A percentile compares a stretch with the other conserved stretches of the same genome.
Evolutionary conservation across 2,329 filamentous ascomycete species (phyloP).

Genomic region (Colletotrichum coccodes): DNA sequence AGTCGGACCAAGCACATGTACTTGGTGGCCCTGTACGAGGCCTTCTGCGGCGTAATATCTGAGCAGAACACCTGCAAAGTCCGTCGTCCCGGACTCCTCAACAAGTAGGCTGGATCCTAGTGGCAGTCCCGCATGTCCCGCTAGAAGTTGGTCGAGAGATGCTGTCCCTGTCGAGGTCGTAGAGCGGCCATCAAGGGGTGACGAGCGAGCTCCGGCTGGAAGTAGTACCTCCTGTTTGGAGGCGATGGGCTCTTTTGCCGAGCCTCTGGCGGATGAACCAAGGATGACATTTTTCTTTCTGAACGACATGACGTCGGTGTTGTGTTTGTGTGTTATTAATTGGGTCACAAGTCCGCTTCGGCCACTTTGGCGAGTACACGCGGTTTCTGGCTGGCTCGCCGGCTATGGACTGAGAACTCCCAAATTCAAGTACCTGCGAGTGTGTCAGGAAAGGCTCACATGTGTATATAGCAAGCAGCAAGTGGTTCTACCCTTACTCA

Average conservation of each 20-base stretch:
- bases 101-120: constrained; percentile 84
- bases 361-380: not conserved
- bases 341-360: not conserved
- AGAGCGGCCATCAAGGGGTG: constrained; percentile 85
- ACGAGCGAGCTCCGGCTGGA: constrained; percentile 75
- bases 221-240: constrained; percentile 48
- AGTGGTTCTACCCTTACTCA: not conserved
- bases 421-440: not conserved
- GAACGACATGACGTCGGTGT: constrained; percentile 61
- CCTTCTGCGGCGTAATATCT: constrained; percentile 95
- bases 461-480: not conserved
- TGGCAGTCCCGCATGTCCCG: constrained; percentile 85
- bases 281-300: constrained; percentile 67
- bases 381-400: not conserved
- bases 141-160: constrained; percentile 85
- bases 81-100: constrained; percentile 91
- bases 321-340: not conserved
- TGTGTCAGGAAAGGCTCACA: not conserved
- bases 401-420: not conserved
- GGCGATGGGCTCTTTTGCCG: constrained; percentile 35
- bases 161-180: constrained; percentile 92
- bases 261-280: constrained; percentile 38
- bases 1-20: constrained; percentile 85
- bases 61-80: constrained; percentile 86
- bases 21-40: constrained; percentile 86